Conservation (phyloP, 768 basidiomycete genomes). For the Mycena latifolia region DNA sequence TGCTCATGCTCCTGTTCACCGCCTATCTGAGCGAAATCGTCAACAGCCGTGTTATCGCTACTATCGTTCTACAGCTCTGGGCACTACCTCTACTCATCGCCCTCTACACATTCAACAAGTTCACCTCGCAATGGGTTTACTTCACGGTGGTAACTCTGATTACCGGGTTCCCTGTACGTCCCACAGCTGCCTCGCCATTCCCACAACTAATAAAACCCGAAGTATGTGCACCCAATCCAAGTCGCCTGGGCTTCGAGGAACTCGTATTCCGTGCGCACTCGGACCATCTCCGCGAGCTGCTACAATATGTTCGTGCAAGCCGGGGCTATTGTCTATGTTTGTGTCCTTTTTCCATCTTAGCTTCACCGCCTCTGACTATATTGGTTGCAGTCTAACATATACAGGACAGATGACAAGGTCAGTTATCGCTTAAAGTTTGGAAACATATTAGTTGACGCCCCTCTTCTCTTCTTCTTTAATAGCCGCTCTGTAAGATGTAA, state of each 20-base stretch:
- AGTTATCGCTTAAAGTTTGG: conserved; percentile 20
- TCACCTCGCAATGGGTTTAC: conserved; percentile 69
- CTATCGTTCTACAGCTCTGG: conserved; percentile 70
- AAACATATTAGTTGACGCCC: conserved; percentile 1
- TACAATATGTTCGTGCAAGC: conserved; percentile 80
- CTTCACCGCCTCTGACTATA: conserved; percentile 3
- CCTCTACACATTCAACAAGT: conserved; percentile 61
- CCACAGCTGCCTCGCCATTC: conserved; percentile 38
- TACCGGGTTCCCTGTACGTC: conserved; percentile 62
- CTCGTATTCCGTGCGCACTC: conserved; percentile 69
- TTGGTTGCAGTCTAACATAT: conserved; percentile 63
- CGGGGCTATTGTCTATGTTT: conserved; percentile 61
- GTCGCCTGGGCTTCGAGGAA: conserved; percentile 73
- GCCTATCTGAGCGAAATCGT: conserved; percentile 67
- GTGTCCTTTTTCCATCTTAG: conserved; percentile 29
- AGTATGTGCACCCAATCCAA: conserved; percentile 59
- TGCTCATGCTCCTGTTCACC: conserved; percentile 59
- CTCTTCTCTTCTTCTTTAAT: conserved; percentile 4
- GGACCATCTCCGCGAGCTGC: conserved; percentile 59
- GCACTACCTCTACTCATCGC: conserved; percentile 71
- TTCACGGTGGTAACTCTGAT: conserved; percentile 66
- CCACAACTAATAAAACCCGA: not conserved
- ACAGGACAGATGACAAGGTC: conserved; percentile 63
- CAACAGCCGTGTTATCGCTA: conserved; percentile 67
- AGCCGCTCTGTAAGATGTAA: conserved; percentile 54